phyloP scores from a whole-genome alignment of 768 basidiomycete species.

The Lyophyllum atratum region DNA sequence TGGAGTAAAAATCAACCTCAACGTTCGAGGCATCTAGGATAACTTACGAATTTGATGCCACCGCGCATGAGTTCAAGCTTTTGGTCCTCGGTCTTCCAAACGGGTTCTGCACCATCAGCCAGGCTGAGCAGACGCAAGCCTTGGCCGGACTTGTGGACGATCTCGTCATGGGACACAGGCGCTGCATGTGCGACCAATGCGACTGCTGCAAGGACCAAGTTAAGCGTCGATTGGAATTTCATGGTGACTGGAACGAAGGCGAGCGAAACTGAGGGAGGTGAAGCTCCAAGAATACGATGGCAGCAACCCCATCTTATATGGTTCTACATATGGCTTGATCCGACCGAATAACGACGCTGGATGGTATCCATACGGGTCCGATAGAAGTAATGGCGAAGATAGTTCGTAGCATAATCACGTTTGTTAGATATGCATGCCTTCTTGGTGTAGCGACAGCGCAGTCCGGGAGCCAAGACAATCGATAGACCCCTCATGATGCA shows the following conservation, averaged over 20 bases:
- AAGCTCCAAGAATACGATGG: neutral
- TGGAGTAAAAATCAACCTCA: neutral
- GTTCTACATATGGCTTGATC: neutral
- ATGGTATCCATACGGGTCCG: neutral
- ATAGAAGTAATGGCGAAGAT: neutral
- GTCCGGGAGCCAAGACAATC: slow-evolving; percentile 1
- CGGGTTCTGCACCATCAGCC: slow-evolving; percentile 34
- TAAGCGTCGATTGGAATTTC: slow-evolving; percentile 16
- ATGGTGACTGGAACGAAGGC: slow-evolving; percentile 3
- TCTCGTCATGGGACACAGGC: slow-evolving; percentile 34
- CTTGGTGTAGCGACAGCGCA: neutral
- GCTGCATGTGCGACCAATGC: slow-evolving; percentile 24
- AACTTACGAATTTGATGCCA: slow-evolving; percentile 36
- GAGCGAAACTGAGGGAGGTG: neutral
- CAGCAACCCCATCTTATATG: neutral
- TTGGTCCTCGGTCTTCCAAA: slow-evolving; percentile 43
- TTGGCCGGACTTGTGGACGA: slow-evolving; percentile 32
- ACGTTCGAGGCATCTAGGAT: neutral
- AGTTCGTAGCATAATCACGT: neutral
- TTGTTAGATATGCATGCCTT: neutral
- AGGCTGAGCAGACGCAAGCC: slow-evolving; percentile 39
- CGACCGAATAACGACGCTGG: neutral
- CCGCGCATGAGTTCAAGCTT: slow-evolving; percentile 35
- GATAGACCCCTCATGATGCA: neutral
- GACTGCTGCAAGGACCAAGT: slow-evolving; percentile 23